A percentile compares a stretch with the other conserved stretches of the same genome.
phyloP scores from a whole-genome alignment of 768 basidiomycete species.

The Rhizopogon vulgaris region DNA sequence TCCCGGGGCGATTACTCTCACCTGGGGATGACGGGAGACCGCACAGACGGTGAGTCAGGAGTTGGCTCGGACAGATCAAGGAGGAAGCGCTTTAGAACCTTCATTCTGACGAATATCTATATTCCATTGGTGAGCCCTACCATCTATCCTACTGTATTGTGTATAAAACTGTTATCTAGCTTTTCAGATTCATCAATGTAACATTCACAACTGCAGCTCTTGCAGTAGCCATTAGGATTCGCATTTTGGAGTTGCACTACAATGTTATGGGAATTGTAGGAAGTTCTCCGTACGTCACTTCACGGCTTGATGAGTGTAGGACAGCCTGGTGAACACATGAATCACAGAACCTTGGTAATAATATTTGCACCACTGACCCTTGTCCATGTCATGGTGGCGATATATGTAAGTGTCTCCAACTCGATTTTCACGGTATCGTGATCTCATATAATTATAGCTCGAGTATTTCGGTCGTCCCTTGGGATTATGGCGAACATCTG shows the following conservation, averaged over 20 bases:
- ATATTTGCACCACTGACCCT: constrained; percentile 82
- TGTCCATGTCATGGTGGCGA: constrained; percentile 77
- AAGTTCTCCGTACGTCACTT: constrained; percentile 62
- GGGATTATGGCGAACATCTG: constrained; percentile 88
- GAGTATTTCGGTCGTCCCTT: constrained; percentile 92
- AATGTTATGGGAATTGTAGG: constrained; percentile 67
- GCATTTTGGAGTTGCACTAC: constrained; percentile 45
- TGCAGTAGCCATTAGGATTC: constrained; percentile 73
- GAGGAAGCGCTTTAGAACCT: constrained; percentile 51
- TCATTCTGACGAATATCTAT: constrained; percentile 69
- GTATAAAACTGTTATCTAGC: constrained; percentile 33
- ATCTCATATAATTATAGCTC: constrained; percentile 41
- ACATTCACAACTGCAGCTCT: constrained; percentile 75
- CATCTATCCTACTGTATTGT: neutral
- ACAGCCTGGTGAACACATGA: neutral
- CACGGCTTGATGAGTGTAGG: neutral
- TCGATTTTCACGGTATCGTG: constrained; percentile 6
- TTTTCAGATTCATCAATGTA: constrained; percentile 83
- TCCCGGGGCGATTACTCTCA: constrained; percentile 12
- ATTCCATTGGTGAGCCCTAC: constrained; percentile 60
- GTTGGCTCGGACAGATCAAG: constrained; percentile 26
- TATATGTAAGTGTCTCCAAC: constrained; percentile 56
- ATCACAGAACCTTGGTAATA: constrained; percentile 65
- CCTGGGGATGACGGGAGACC: constrained; percentile 7
- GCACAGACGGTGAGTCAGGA: constrained; percentile 22